phyloP scores from a whole-genome alignment of 208 protist genomes.

The Leishmania major region DNA sequence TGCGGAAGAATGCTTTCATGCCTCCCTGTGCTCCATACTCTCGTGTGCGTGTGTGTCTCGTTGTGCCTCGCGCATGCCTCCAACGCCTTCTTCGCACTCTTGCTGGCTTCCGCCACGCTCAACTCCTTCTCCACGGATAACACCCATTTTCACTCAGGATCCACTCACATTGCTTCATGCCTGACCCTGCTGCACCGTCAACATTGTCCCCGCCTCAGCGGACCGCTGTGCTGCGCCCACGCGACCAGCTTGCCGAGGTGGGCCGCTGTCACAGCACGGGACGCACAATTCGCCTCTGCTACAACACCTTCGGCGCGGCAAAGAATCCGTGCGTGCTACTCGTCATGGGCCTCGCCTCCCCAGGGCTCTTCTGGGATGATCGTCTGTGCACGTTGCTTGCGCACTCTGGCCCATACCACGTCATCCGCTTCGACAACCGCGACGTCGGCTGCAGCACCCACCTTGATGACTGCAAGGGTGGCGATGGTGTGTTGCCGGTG shows the following conservation, averaged over 20 bases:
- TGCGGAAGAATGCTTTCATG: neutral
- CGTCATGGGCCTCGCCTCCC: conserved; percentile 62
- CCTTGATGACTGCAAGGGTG: conserved; percentile 25
- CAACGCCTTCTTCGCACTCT: neutral
- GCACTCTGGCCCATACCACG: conserved; percentile 40
- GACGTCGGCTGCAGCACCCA: conserved; percentile 80
- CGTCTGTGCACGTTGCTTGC: conserved; percentile 48
- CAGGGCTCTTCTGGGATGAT: conserved; percentile 59
- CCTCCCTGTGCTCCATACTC: neutral
- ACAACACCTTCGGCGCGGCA: conserved; percentile 58
- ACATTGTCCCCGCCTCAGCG: neutral
- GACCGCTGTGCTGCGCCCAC: conserved; percentile 9
- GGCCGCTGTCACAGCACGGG: conserved; percentile 59
- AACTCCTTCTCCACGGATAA: too few species aligned
- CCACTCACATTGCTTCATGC: neutral
- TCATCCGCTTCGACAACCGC: conserved; percentile 82
- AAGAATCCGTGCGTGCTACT: conserved; percentile 47
- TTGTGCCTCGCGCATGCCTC: neutral
- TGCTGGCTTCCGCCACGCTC: neutral
- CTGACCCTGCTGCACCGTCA: neutral
- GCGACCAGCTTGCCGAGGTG: conserved; percentile 54
- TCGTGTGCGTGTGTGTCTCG: neutral
- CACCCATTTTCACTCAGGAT: neutral
- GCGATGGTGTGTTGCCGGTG: neutral
- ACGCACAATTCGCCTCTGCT: conserved; percentile 58